Percentiles rank a stretch among this genome's conserved stretches.
Evolutionary conservation across 1,284 basidiomycete genomes (phyloP).

Genomic region (Golubevia sp.): DNA sequence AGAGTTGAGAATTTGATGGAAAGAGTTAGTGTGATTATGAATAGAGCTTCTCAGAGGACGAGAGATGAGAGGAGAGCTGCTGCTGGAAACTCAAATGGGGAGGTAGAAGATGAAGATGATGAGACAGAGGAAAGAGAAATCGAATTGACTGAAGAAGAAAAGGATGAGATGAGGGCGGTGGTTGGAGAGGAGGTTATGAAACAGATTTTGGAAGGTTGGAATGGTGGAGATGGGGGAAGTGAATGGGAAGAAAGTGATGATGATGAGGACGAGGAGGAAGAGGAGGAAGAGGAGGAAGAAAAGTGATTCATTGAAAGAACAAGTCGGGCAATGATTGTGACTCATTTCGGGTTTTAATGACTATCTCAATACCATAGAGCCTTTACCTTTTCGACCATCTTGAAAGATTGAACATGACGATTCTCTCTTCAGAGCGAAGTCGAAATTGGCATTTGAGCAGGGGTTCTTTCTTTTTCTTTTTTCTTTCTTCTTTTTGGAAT

Average conservation of each 20-base stretch:
- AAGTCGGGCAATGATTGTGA: too few species aligned
- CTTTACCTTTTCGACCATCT: too few species aligned
- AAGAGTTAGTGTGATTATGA: not conserved
- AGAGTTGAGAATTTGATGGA: not conserved
- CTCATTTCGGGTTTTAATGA: too few species aligned
- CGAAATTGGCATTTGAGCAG: too few species aligned
- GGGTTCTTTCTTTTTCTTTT: too few species aligned
- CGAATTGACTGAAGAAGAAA: not conserved
- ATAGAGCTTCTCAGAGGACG: constrained; percentile 8
- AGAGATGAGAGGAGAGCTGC: constrained; percentile 10
- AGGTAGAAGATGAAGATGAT: constrained; percentile 22
- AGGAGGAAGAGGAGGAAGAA: constrained; percentile 15
- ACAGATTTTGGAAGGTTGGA: not conserved
- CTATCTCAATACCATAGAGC: too few species aligned
- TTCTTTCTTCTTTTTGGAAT: too few species aligned
- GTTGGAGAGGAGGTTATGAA: not conserved
- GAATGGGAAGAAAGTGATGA: constrained; percentile 6
- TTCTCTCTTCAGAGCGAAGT: too few species aligned
- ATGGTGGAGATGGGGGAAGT: not conserved
- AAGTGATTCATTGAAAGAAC: too few species aligned
- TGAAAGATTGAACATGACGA: too few species aligned
- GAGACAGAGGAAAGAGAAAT: not conserved
- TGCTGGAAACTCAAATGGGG: constrained; percentile 11
- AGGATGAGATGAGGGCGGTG: not conserved
- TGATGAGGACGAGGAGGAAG: constrained; percentile 9